Conservation (phyloP, 2,329 filamentous ascomycete genomes). For the Xylaria polymorpha region DNA sequence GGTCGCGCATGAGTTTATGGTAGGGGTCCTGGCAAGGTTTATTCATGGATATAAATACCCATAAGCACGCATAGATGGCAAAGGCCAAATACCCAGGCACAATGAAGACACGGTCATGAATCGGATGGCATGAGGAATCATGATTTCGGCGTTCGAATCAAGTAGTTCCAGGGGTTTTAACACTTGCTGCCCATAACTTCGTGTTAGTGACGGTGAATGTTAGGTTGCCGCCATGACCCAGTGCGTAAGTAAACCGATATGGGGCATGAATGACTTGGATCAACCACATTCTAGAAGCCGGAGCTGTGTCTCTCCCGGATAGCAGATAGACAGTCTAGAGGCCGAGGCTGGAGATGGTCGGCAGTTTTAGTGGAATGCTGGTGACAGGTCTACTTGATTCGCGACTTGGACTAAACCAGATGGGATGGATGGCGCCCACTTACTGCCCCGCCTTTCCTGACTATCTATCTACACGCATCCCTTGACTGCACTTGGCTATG, state of each 20-base stretch:
- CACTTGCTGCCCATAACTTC: background rate
- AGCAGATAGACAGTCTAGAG: no score
- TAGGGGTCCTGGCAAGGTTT: conserved; percentile 4
- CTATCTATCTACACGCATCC: background rate
- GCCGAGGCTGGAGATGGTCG: background rate
- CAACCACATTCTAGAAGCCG: conserved; percentile 8
- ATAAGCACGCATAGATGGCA: conserved; percentile 18
- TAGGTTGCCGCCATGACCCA: background rate
- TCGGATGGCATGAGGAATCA: background rate
- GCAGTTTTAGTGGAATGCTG: background rate
- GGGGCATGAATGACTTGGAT: conserved; percentile 5
- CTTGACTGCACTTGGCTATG: background rate
- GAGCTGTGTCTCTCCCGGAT: background rate
- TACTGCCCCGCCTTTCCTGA: conserved; percentile 29
- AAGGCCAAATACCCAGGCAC: conserved; percentile 23
- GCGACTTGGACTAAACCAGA: conserved; percentile 6
- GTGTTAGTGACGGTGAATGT: background rate
- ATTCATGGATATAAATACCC: conserved; percentile 30
- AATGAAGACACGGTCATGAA: conserved; percentile 14
- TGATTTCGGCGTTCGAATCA: background rate
- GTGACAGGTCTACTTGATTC: conserved; percentile 15
- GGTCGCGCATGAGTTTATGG: conserved; percentile 28
- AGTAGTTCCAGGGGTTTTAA: background rate
- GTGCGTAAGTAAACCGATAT: background rate
- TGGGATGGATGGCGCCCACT: conserved; percentile 21